Evolutionary conservation across 1,284 basidiomycete genomes (phyloP), one percentile per base, ranked within the genome.

Genomic region (Ustilago esculenta): DNA sequence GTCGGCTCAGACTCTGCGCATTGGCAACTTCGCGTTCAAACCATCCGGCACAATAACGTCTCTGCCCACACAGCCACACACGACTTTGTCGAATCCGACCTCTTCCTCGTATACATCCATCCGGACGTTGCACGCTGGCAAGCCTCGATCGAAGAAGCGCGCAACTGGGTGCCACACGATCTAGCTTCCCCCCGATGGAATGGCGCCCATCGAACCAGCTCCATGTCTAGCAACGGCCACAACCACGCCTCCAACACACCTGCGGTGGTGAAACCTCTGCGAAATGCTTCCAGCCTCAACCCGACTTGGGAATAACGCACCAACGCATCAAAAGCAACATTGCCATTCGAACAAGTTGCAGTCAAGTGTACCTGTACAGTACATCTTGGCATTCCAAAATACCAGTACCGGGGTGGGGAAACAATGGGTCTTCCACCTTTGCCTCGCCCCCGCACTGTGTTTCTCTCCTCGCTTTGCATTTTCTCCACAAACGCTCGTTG

Each of bases 21-120:
- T 24, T 71, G 68, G 68, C 50, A 71, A 10, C 44, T 71, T 2
- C 57, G 63, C 10, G 63, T 71, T 6, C 53, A 61, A 7, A 63
- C 54, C 4, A 50, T 58, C 11, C 61, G 48, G 25, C 56, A 70
- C 39, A 39, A 17, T 21, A 61, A 60, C 42, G 48, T 50, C 24
- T 37, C 58, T 6, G 42, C 39, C 7, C 34, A 20, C n/a, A 32
- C 46, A 14, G n/a, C 48, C 5, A 39, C 44, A 8, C 25, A 43
- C 9, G 55, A 55, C 32, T 64, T 69, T 46, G 56, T 70, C 41
- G 60, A 70, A 25, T 60, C 60, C 14, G 67, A 70, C 10, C 57
- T 70, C 15, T 70, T 51, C 49, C 60, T 70, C 15, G 67, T 65
- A 32, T 65, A 65, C 53, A 57, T 42, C 4, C 56, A 65, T 11